Base-by-base conservation (phyloP, 352 stramenopile genomes). In the Globisporangium heterothallicum region DNA sequence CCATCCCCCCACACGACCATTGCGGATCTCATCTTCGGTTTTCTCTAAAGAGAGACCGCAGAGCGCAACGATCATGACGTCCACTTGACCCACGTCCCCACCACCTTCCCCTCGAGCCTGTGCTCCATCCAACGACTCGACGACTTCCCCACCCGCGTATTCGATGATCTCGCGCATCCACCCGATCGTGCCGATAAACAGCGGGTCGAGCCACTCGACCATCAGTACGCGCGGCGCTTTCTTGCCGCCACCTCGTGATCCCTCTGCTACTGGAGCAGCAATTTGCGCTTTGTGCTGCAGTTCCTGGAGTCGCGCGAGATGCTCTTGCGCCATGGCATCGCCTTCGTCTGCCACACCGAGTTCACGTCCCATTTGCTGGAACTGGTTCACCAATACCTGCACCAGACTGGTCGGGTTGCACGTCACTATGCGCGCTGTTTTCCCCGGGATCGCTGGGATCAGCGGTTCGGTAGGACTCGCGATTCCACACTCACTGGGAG, bases 141-240 rank as follows among this genome's bases (percentile, higher is more conserved):
- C 60, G 26, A 78, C 58, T 6, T 66, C 14, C 14, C 63, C 66
- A 18, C 72, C 73, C n/a, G 69, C 73, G 40, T 64, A 58, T 30
- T 70, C 61, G 6, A 89, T 63, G 25, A 89, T 78, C 51, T 89
- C 75, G 25, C 70, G 63, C 64, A 84, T 84, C 78, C 78, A 89
- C 12, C 78, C 73, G 42, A 72, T 68, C 3, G 68, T 76, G 24
- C 72, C 78, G 12, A 86, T 49, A 24, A 86, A 87, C 36, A 89
- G 52, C 34, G 78, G 78, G 21, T 86, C 72, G n/a, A 85, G 64
- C 78, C 78, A 89, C 59, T 89, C 78, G 40, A 89, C 62, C 56
- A 89, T 64, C 22, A 85, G 40, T 49, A 87, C 73, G 7, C 57
- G 59, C 1, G 62, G 64, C 2, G 44, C 26, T 14, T 29, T 26